Percentiles rank a stretch among this genome's conserved stretches.
phyloP scores from a whole-genome alignment of 495 filamentous ascomycete species.

The Xylaria scruposa region DNA sequence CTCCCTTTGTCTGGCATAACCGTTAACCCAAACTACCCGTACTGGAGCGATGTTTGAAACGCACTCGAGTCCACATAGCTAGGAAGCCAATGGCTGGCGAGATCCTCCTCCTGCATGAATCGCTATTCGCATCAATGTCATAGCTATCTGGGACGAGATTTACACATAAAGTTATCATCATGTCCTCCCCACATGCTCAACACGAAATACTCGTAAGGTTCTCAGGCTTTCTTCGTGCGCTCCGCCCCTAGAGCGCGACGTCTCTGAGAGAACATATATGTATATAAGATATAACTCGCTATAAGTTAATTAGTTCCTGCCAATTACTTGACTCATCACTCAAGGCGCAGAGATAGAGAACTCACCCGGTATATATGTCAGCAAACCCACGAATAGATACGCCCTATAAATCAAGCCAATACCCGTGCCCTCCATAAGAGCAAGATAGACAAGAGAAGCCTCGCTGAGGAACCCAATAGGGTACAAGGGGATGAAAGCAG shows the following conservation, averaged over 20 bases:
- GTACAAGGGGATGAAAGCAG: constrained; percentile 23
- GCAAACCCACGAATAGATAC: constrained; percentile 21
- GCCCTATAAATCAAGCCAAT: constrained; percentile 3
- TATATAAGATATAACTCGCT: constrained; percentile 27
- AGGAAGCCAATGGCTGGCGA: background rate
- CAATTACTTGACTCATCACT: background rate
- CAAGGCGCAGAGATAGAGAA: background rate
- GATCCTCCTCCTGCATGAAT: background rate
- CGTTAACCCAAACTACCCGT: background rate
- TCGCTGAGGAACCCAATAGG: constrained; percentile 24
- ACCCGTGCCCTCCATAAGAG: background rate
- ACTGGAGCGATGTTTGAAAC: background rate
- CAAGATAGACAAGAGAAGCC: constrained; percentile 23
- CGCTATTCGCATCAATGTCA: background rate
- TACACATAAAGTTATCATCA: background rate
- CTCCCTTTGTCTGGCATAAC: background rate
- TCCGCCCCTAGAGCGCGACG: constrained; percentile 1
- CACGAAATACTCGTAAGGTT: background rate
- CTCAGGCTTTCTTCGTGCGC: background rate
- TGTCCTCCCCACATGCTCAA: background rate
- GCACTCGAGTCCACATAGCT: background rate
- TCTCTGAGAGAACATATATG: constrained; percentile 23
- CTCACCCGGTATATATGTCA: constrained; percentile 22
- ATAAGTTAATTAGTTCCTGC: background rate
- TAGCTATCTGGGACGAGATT: background rate